Evolutionary conservation across 768 basidiomycete genomes (phyloP).

Genomic region (Rhizopogon rudus): DNA sequence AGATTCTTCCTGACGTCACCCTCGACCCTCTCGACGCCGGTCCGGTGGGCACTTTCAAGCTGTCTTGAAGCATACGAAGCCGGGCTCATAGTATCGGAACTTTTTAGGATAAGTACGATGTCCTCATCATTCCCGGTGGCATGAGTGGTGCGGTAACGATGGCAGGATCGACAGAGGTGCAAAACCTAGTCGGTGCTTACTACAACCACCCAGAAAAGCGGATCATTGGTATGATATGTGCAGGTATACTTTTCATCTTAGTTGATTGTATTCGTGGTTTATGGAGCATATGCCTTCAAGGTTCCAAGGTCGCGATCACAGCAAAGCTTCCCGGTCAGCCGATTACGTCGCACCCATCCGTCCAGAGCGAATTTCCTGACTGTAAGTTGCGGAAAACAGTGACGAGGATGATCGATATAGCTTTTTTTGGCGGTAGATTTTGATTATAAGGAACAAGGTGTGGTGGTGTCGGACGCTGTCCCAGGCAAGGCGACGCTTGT

Average conservation of each 20-base stretch:
- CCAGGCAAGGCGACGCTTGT: slow-evolving; percentile 48
- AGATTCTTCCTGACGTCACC: slow-evolving; percentile 61
- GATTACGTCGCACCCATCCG: slow-evolving; percentile 75
- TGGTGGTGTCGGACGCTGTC: slow-evolving; percentile 51
- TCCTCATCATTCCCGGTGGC: slow-evolving; percentile 73
- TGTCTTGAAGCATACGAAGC: neutral
- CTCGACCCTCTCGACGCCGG: slow-evolving; percentile 41
- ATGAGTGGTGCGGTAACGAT: slow-evolving; percentile 75
- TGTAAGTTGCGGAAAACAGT: slow-evolving; percentile 29
- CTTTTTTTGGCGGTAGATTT: slow-evolving; percentile 41
- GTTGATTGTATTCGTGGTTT: neutral
- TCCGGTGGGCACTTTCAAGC: slow-evolving; percentile 33
- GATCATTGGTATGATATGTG: slow-evolving; percentile 82
- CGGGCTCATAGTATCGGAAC: neutral
- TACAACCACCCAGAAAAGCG: slow-evolving; percentile 19
- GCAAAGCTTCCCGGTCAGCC: slow-evolving; percentile 57
- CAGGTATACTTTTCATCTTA: slow-evolving; percentile 37
- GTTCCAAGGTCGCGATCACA: slow-evolving; percentile 64
- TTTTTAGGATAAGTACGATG: slow-evolving; percentile 58
- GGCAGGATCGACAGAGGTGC: slow-evolving; percentile 52
- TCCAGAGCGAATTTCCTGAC: slow-evolving; percentile 52
- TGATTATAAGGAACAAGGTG: slow-evolving; percentile 68
- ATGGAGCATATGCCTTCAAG: slow-evolving; percentile 27
- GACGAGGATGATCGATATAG: neutral
- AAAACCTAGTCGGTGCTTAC: slow-evolving; percentile 57